phyloP scores from a whole-genome alignment of 192 early-diverging fungal species.

The Diversispora eburnea region DNA sequence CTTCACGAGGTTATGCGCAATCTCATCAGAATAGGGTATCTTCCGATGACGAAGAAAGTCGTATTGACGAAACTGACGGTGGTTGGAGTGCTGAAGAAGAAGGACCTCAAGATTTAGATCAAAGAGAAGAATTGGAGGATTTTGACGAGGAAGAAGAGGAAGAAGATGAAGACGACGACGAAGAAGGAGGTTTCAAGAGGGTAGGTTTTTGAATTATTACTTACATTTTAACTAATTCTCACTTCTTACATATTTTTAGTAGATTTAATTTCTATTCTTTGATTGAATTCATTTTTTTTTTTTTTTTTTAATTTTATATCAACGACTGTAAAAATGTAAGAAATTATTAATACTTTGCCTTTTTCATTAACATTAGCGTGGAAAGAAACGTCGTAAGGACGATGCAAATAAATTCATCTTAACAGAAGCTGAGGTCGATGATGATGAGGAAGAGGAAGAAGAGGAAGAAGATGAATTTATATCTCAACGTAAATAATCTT shows the following conservation, averaged over 20 bases:
- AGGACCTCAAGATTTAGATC: slow-evolving; percentile 4
- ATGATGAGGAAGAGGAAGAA: slow-evolving; percentile 66
- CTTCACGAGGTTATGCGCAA: too few species aligned
- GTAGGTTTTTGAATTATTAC: slow-evolving; percentile 22
- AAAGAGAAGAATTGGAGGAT: slow-evolving; percentile 28
- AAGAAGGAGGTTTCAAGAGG: slow-evolving; percentile 50
- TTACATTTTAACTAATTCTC: too few species aligned
- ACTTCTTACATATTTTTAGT: too few species aligned
- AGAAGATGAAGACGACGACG: slow-evolving; percentile 52
- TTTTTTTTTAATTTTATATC: neutral
- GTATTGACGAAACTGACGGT: neutral
- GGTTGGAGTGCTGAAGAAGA: slow-evolving; percentile 17
- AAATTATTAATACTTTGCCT: slow-evolving; percentile 4
- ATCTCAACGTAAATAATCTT: neutral
- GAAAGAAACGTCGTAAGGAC: slow-evolving; percentile 46
- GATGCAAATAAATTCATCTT: slow-evolving; percentile 54
- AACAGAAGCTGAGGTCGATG: slow-evolving; percentile 65
- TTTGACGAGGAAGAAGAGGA: slow-evolving; percentile 44
- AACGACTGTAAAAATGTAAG: neutral
- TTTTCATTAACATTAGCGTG: slow-evolving; percentile 12
- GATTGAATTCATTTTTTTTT: neutral
- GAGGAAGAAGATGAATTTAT: slow-evolving; percentile 43
- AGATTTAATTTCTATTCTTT: too few species aligned
- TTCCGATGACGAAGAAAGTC: slow-evolving; percentile 11
- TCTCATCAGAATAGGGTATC: too few species aligned